Evolutionary conservation across 805 yeast species (phyloP).

Genomic region (Tetrapisispora iriomotensis): DNA sequence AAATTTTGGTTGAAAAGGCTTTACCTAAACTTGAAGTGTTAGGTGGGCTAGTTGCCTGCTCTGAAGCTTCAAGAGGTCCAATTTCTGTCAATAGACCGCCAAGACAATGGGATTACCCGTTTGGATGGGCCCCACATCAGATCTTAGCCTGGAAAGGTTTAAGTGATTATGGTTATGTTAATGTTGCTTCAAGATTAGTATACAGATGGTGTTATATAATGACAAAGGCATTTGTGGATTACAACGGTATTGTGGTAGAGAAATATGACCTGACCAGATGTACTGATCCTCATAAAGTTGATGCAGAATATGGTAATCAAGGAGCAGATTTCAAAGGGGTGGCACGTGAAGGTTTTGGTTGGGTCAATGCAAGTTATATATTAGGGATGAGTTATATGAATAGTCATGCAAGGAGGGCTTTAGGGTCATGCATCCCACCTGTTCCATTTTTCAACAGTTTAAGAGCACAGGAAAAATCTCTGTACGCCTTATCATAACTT

Average conservation of each 20-base stretch:
- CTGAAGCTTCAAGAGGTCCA: slow-evolving; percentile 62
- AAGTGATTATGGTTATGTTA: slow-evolving; percentile 54
- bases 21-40: slow-evolving; percentile 65
- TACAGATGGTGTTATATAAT: slow-evolving; percentile 86
- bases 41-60: slow-evolving; percentile 87
- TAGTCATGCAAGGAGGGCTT: slow-evolving; percentile 58
- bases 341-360: slow-evolving; percentile 93
- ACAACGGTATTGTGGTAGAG: slow-evolving; percentile 93
- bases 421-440: slow-evolving; percentile 75
- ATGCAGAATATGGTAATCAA: slow-evolving; percentile 95
- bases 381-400: slow-evolving; percentile 62
- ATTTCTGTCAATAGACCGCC: slow-evolving; percentile 64
- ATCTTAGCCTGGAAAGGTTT: slow-evolving; percentile 89
- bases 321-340: slow-evolving; percentile 89
- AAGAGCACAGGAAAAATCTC: slow-evolving; percentile 33
- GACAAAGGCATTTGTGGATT: slow-evolving; percentile 83
- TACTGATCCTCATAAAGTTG: slow-evolving; percentile 80
- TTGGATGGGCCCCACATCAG: slow-evolving; percentile 98
- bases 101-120: slow-evolving; percentile 97
- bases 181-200: slow-evolving; percentile 57
- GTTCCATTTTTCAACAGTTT: slow-evolving; percentile 45
- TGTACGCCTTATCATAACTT: slow-evolving; percentile 31
- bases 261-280: slow-evolving; percentile 86
- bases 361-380: slow-evolving; percentile 88
- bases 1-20: slow-evolving; percentile 43